Percentiles rank a stretch among this genome's conserved stretches.
Evolutionary conservation across 331 rosid genomes (phyloP).

Genomic region (Pyrus hybrid): DNA sequence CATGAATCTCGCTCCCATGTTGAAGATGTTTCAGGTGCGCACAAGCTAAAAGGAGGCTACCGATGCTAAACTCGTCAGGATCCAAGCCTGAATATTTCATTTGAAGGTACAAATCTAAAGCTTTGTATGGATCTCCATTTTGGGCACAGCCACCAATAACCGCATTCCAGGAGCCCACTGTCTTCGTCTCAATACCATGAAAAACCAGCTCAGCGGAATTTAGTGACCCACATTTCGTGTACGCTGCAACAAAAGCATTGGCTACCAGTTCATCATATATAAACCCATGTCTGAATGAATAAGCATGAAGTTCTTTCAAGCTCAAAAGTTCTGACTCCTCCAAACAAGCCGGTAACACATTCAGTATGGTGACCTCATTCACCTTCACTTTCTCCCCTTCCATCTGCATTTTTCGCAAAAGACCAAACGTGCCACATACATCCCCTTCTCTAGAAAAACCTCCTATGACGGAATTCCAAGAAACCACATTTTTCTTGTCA

Average conservation of each 20-base stretch:
- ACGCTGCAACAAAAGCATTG: slow-evolving; percentile 68
- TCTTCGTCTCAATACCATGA: slow-evolving; percentile 33
- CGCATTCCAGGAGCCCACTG: slow-evolving; percentile 85
- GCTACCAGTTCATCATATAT: slow-evolving; percentile 48
- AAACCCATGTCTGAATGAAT: slow-evolving; percentile 47
- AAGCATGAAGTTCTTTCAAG: slow-evolving; percentile 65
- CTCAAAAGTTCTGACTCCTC: slow-evolving; percentile 33
- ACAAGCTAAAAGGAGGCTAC: slow-evolving; percentile 70
- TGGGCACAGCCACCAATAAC: slow-evolving; percentile 60
- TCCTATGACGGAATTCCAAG: slow-evolving; percentile 84
- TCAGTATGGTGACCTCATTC: slow-evolving; percentile 60
- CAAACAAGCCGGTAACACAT: slow-evolving; percentile 61
- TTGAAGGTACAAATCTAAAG: slow-evolving; percentile 52
- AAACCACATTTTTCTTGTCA: slow-evolving; percentile 51
- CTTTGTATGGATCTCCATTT: slow-evolving; percentile 64
- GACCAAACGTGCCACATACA: slow-evolving; percentile 35
- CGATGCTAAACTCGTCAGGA: slow-evolving; percentile 55
- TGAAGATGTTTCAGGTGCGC: slow-evolving; percentile 34
- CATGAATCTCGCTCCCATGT: slow-evolving; percentile 62
- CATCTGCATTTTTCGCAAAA: slow-evolving; percentile 50
- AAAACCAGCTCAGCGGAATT: slow-evolving; percentile 56
- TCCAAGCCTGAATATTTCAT: slow-evolving; percentile 50
- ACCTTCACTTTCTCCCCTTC: slow-evolving; percentile 34
- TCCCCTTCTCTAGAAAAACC: slow-evolving; percentile 61
- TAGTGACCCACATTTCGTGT: slow-evolving; percentile 58